Base-by-base conservation (phyloP, 2,329 filamentous ascomycete genomes). In the Domatiomyces globalis region DNA sequence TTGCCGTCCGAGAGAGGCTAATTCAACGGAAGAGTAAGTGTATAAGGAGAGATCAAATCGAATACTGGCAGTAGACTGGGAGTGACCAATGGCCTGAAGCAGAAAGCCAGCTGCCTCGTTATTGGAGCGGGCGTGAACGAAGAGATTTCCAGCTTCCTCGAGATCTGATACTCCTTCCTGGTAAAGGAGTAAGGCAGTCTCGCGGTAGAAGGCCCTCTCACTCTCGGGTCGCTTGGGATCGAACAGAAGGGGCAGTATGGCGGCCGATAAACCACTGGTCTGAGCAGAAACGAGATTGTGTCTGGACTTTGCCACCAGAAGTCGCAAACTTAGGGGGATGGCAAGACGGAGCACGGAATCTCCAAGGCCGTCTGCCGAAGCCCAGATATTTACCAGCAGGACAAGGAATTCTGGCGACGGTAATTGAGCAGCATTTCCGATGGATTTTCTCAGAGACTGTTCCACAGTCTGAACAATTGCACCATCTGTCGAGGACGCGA, bases 41-140 rank as follows among this genome's bases (percentile, higher is more conserved):
- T 88, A 77, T 15, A 87, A 71, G 1, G 88, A 92, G 19, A 98
- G 74, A 65, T 98, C 92, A 67, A 98, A 96, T 60, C 96, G 88
- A 59, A 98, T 84, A 65, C 86, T 89, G 0, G 89, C 80, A 5
- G 92, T 87, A 12, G 81, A 79, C 57, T 83, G 81, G 53, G 90
- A 87, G 47, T 75, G 75, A 56, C 81, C 80, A 58, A 94, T 79
- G 64, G 85, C 83, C 49, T 81, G 76, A 18, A 94, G 72, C 5
- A 86, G 71, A 62, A 94, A 92, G 48, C 83, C 78, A 10, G 85
- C 73, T 36, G 75, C 73, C 45, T 70, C 63, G 6, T 73, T 67
- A 43, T 73, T 77, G 2, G 66, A 64, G 49, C 72, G 71, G 10
- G 80, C 78, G 51, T 71, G 69, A n/a, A 70, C 71, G 63, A 81